A percentile compares a stretch with the other conserved stretches of the same genome.
These are phyloP conservation scores for Solanum bulbocastanum DNA, from an alignment of 257 asterid species.

Conservation along the genomic window DNA sequence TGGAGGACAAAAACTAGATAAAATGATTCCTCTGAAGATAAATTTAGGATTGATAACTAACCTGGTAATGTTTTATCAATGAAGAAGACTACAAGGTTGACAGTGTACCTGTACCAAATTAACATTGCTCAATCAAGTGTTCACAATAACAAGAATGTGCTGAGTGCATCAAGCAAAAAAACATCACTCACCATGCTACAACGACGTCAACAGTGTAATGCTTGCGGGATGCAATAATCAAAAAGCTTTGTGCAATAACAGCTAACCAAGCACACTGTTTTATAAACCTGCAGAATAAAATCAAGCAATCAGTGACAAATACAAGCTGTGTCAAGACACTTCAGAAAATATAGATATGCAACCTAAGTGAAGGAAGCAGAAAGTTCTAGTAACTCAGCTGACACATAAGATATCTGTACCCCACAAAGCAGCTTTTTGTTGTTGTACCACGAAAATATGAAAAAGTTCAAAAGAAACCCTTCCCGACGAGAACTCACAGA, in stretches of 20 bases:
- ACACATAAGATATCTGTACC: background rate
- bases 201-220: conserved; percentile 92
- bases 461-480: background rate
- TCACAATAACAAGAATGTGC: background rate
- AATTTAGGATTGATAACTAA: conserved; percentile 7
- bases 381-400: background rate
- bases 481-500: background rate
- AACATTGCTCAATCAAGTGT: background rate
- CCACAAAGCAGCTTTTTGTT: background rate
- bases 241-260: conserved; percentile 68
- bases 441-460: background rate
- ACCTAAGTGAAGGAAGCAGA: background rate
- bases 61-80: conserved; percentile 85
- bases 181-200: conserved; percentile 74
- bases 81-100: conserved; percentile 88
- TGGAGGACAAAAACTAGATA: background rate
- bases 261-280: conserved; percentile 81
- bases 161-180: background rate
- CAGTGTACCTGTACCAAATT: conserved; percentile 66
- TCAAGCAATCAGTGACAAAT: background rate
- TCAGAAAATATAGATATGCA: background rate
- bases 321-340: background rate
- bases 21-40: background rate
- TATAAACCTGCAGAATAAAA: conserved; percentile 44
- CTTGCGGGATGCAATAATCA: conserved; percentile 91